These are phyloP conservation scores for Thielaviopsis ethacetica DNA, from an alignment of 2,329 filamentous ascomycete species.

Conservation along the genomic window DNA sequence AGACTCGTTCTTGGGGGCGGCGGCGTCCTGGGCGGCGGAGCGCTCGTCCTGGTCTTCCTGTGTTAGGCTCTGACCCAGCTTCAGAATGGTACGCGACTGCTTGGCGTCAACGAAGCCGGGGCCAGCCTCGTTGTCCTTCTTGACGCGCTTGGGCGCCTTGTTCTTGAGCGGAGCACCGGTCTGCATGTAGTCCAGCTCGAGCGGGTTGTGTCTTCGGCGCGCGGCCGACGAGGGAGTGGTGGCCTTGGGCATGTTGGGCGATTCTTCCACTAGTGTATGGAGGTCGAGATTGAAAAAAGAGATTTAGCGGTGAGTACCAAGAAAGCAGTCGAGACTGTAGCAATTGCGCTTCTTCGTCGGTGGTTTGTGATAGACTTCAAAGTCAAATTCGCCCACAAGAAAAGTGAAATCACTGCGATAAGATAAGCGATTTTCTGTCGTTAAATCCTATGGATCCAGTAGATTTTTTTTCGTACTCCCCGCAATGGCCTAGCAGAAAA, in stretches of 20 bases:
- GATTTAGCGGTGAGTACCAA: neutral
- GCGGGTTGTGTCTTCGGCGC: slow-evolving; percentile 67
- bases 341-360: neutral
- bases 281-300: neutral
- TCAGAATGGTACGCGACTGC: slow-evolving; percentile 73
- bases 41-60: slow-evolving; percentile 50
- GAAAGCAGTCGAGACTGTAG: neutral
- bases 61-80: slow-evolving; percentile 73
- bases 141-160: slow-evolving; percentile 44
- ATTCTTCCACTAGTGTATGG: neutral
- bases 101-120: slow-evolving; percentile 73
- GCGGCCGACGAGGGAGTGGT: slow-evolving; percentile 39
- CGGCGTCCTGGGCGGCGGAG: slow-evolving; percentile 14
- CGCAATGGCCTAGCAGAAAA: slow-evolving; percentile 8
- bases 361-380: neutral
- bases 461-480: slow-evolving; percentile 1
- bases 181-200: slow-evolving; percentile 72
- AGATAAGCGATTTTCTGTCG: slow-evolving; percentile 10
- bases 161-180: slow-evolving; percentile 52
- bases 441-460: neutral
- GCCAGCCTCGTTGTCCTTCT: slow-evolving; percentile 38
- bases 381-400: slow-evolving; percentile 9
- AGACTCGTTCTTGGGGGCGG: slow-evolving; percentile 26
- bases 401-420: slow-evolving; percentile 11
- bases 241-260: slow-evolving; percentile 60